These are phyloP conservation scores for Paracoccidioides brasiliensis DNA, from an alignment of 2,329 filamentous ascomycete species.

Conservation along the genomic window DNA sequence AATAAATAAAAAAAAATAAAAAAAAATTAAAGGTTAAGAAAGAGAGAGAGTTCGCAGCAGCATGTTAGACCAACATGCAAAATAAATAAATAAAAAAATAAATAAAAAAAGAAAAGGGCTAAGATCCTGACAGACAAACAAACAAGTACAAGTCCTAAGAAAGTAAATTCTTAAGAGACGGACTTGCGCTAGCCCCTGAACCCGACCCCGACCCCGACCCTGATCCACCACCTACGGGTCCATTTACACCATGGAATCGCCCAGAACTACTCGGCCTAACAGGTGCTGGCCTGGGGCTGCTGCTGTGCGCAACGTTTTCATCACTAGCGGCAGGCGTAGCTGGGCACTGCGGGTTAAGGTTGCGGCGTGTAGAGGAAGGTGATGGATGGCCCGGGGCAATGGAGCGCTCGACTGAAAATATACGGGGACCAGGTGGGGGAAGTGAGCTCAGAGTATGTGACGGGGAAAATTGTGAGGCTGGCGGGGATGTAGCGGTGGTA, in stretches of 20 bases:
- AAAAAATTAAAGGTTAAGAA: background rate
- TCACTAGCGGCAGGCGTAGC: slow-evolving; percentile 17
- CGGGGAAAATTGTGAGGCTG: slow-evolving; percentile 27
- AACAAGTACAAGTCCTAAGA: slow-evolving; percentile 35
- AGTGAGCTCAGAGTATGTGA: slow-evolving; percentile 25
- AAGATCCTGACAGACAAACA: background rate
- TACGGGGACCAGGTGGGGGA: slow-evolving; percentile 20
- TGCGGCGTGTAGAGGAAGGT: slow-evolving; percentile 23
- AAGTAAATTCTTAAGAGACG: slow-evolving; percentile 60
- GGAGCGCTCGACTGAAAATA: slow-evolving; percentile 27
- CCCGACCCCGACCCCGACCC: slow-evolving; percentile 34
- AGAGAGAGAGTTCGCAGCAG: background rate
- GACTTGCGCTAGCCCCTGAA: slow-evolving; percentile 60
- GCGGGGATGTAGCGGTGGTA: slow-evolving; percentile 25
- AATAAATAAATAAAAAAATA: too few species aligned
- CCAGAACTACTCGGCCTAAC: slow-evolving; percentile 17
- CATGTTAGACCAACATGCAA: too few species aligned
- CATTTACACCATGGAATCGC: slow-evolving; percentile 13
- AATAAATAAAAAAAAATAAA: background rate
- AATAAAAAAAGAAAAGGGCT: too few species aligned
- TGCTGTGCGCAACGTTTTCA: slow-evolving; percentile 6
- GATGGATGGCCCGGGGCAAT: slow-evolving; percentile 23
- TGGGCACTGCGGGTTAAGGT: slow-evolving; percentile 23
- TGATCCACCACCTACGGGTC: slow-evolving; percentile 10
- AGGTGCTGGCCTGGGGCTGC: slow-evolving; percentile 16